These are phyloP conservation scores for Leccinum solheimii DNA, from an alignment of 1,284 basidiomycete genomes.

Conservation along the genomic window DNA sequence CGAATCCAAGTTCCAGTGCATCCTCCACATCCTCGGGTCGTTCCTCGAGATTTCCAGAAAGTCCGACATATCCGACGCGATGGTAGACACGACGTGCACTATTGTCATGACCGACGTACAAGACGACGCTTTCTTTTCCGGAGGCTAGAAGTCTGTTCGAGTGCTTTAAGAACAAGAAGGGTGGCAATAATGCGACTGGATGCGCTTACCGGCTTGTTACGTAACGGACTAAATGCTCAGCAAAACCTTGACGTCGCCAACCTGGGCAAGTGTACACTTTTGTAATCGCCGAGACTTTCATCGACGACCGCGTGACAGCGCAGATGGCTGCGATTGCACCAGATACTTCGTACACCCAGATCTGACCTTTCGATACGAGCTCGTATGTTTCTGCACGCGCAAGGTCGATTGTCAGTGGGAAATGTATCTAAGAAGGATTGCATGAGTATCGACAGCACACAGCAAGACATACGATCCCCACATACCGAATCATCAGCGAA, in stretches of 20 bases:
- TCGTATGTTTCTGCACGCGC: slow-evolving; percentile 53
- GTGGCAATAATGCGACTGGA: neutral
- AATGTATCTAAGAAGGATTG: slow-evolving; percentile 48
- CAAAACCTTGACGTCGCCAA: slow-evolving; percentile 46
- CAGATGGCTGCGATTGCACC: slow-evolving; percentile 59
- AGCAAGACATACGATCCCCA: slow-evolving; percentile 7
- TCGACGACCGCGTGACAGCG: slow-evolving; percentile 48
- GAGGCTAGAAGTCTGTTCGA: slow-evolving; percentile 37
- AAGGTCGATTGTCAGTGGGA: slow-evolving; percentile 43
- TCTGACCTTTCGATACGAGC: slow-evolving; percentile 50
- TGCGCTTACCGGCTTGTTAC: slow-evolving; percentile 41
- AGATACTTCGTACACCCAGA: slow-evolving; percentile 62
- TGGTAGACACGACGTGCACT: slow-evolving; percentile 49
- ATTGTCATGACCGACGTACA: slow-evolving; percentile 55
- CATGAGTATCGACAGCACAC: slow-evolving; percentile 6
- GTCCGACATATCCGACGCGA: slow-evolving; percentile 51
- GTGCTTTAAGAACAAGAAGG: slow-evolving; percentile 7
- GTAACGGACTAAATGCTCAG: slow-evolving; percentile 44
- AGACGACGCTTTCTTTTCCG: slow-evolving; percentile 42
- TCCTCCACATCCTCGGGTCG: slow-evolving; percentile 39
- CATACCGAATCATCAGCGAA: slow-evolving; percentile 64
- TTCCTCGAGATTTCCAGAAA: slow-evolving; percentile 25
- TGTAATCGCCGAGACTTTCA: slow-evolving; percentile 46
- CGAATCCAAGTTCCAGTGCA: slow-evolving; percentile 57
- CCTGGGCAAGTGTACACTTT: slow-evolving; percentile 50